Conservation (phyloP, 2,329 filamentous ascomycete genomes). For the Phialemonium atrogriseum region DNA sequence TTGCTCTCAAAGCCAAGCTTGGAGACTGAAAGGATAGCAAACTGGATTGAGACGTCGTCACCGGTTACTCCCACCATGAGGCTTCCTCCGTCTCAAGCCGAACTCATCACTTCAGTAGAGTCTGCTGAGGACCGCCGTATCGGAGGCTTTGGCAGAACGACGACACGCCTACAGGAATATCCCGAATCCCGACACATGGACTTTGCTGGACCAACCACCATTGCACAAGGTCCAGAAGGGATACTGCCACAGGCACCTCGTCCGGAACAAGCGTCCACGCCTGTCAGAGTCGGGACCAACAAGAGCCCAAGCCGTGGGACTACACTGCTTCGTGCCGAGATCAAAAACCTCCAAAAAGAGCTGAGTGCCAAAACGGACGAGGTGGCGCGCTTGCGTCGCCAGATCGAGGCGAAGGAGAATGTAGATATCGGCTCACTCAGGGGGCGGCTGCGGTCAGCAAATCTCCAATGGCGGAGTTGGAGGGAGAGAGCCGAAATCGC, state of each 20-base stretch:
- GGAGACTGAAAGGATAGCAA: too few relatives aligned
- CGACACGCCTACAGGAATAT: conserved; percentile 25
- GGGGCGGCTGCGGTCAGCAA: conserved; percentile 36
- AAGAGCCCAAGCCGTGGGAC: conserved; percentile 15
- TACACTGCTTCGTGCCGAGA: conserved; percentile 36
- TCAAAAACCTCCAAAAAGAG: conserved; percentile 39
- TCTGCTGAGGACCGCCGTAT: too few relatives aligned
- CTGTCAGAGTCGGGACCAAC: too few relatives aligned
- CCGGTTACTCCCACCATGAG: too few relatives aligned
- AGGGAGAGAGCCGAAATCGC: conserved; percentile 45
- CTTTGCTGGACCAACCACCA: conserved; percentile 23
- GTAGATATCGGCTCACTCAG: conserved; percentile 31
- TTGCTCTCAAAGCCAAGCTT: too few relatives aligned
- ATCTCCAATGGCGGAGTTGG: conserved; percentile 40
- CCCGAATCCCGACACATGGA: conserved; percentile 29
- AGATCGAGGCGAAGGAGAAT: conserved; percentile 11
- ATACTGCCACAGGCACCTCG: conserved; percentile 5
- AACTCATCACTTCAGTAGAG: too few relatives aligned
- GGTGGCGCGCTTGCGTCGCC: conserved; percentile 31
- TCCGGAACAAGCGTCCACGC: not conserved
- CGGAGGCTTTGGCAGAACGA: too few relatives aligned
- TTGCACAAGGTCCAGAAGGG: conserved; percentile 10
- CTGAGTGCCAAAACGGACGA: conserved; percentile 39
- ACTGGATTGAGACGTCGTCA: too few relatives aligned
- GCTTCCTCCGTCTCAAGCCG: too few relatives aligned